Conservation (phyloP, 108 stramenopile species). For the Nannochloropsis gaditana region DNA sequence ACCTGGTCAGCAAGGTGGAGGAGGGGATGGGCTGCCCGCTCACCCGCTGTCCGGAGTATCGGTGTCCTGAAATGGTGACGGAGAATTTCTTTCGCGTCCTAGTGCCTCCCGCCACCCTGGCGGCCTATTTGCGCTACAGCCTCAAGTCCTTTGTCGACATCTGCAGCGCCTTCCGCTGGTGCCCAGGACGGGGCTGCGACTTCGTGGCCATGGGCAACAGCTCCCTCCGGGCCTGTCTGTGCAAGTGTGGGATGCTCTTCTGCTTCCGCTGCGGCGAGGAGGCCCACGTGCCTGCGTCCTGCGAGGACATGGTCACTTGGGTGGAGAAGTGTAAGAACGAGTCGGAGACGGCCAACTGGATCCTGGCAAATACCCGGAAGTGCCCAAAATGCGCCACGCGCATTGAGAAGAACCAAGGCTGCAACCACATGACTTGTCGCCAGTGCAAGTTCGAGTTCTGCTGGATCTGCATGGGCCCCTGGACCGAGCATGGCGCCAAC, state of each 20-base stretch:
- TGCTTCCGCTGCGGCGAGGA: constrained; percentile 87
- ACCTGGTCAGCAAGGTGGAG: constrained; percentile 66
- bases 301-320: constrained; percentile 73
- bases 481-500: constrained; percentile 87
- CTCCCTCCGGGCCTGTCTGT: constrained; percentile 41
- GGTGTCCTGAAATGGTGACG: constrained; percentile 74
- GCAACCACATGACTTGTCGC: constrained; percentile 92
- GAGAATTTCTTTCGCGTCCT: constrained; percentile 64
- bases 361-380: constrained; percentile 91
- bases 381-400: constrained; percentile 93
- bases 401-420: constrained; percentile 99
- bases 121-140: constrained; percentile 68
- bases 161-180: constrained; percentile 85
- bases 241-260: constrained; percentile 66
- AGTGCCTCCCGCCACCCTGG: constrained; percentile 58
- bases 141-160: constrained; percentile 86
- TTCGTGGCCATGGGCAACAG: constrained; percentile 70
- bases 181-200: constrained; percentile 89
- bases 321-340: constrained; percentile 88
- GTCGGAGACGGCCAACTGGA: constrained; percentile 97
- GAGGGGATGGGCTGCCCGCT: constrained; percentile 47
- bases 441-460: constrained; percentile 83
- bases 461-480: constrained; percentile 97
- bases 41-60: constrained; percentile 77
- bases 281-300: constrained; percentile 80